Evolutionary conservation across 768 basidiomycete species (phyloP), one percentile per base, ranked within the genome.

Genomic region (Auricularia sp.): DNA sequence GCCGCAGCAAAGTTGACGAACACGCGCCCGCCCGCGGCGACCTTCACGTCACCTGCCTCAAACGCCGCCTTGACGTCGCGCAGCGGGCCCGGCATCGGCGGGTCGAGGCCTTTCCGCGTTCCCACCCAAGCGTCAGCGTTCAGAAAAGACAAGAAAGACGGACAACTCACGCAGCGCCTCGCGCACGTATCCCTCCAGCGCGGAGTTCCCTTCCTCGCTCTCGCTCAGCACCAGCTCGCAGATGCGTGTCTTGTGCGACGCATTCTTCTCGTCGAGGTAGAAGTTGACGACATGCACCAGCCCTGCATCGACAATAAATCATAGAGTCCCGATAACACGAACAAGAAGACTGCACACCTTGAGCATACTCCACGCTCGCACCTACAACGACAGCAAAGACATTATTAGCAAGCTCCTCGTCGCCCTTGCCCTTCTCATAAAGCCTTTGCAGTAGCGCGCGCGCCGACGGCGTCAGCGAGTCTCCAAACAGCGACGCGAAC

Each of bases 251-350:
- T 70, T 67, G 34, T 71, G 69, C 21, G 47, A 16, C 11, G 59
- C 62, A 3, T 69, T 63, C 21, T n/a, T 42, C 4, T 65, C 76
- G 10, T 78, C 75, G 14, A 88, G 74, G 68, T 84, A 89, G 73
- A 83, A 87, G 69, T 87, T 77, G 61, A 90, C 76, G 29, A 86
- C 79, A 63, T 82, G 80, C 3, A 82, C 77, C 51, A 88, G 72
- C 11, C 78, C 62, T 84, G 78, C 1, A 84, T 75, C 83, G 87
- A 5, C 82, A 70, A 0, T 83, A 75, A 2, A 82, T 33, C 24
- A 33, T 21, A 5, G n/a, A 1, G 34, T 14, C 29, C 16, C 42
- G 24, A 33, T 24, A 2, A 51, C 18, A n/a, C 13, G 0, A 5
- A 51, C 13, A 79, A 16, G 84, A 83, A 4, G 85, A 84, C 13